Conservation (phyloP, 2,329 filamentous ascomycete species). For the Xylariales sp. region DNA sequence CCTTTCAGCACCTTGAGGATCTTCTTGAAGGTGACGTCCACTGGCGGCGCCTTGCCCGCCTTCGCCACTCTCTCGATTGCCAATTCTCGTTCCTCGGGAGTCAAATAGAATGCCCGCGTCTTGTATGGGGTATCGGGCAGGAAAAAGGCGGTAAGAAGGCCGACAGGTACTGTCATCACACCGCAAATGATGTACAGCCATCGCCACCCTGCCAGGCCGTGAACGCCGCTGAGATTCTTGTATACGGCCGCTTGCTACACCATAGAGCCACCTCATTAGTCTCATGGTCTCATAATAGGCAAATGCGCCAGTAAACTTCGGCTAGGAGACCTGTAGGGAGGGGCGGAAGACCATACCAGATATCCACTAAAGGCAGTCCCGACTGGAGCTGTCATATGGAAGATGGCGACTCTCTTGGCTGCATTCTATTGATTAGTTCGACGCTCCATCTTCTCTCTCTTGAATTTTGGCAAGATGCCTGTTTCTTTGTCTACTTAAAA, state of each 20-base stretch:
- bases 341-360: no score
- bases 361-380: constrained; percentile 7
- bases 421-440: no score
- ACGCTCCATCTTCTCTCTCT: no score
- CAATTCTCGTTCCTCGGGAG: not conserved
- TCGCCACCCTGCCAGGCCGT: constrained; percentile 6
- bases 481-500: not conserved
- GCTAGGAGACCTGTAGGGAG: not conserved
- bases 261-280: not conserved
- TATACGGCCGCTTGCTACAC: constrained; percentile 6
- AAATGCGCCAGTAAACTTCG: not conserved
- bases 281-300: not conserved
- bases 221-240: constrained; percentile 2
- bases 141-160: constrained; percentile 2
- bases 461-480: not conserved
- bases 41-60: constrained; percentile 3
- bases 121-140: constrained; percentile 6
- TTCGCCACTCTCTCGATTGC: not conserved
- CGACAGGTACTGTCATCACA: constrained; percentile 5
- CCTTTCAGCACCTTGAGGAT: not conserved
- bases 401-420: constrained; percentile 6
- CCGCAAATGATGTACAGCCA: constrained; percentile 8
- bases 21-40: not conserved
- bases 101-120: constrained; percentile 1
- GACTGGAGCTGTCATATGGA: constrained; percentile 6